Percentiles rank a stretch among this genome's conserved stretches.
These are phyloP conservation scores for Sclerotinia subarctica DNA, from an alignment of 2,329 filamentous ascomycete species.

Conservation along the genomic window DNA sequence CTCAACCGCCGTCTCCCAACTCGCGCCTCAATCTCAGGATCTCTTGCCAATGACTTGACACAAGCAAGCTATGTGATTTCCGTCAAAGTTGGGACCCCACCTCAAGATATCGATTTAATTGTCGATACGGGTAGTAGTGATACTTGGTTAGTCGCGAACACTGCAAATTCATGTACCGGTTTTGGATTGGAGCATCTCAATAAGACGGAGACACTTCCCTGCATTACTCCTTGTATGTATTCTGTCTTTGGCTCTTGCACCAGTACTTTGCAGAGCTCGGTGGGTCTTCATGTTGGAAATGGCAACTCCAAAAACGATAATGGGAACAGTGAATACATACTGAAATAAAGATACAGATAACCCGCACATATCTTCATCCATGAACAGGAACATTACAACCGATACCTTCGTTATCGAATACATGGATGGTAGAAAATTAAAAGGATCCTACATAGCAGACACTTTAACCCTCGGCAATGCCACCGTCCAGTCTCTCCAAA, in stretches of 20 bases:
- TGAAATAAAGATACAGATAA: neutral
- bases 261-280: neutral
- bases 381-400: neutral
- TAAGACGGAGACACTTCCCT: slow-evolving; percentile 21
- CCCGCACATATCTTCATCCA: neutral
- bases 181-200: slow-evolving; percentile 29
- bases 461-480: slow-evolving; percentile 44
- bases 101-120: slow-evolving; percentile 51
- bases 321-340: neutral
- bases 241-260: slow-evolving; percentile 33
- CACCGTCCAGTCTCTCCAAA: slow-evolving; percentile 49
- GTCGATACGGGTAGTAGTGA: slow-evolving; percentile 63
- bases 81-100: slow-evolving; percentile 55
- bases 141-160: slow-evolving; percentile 51
- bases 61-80: slow-evolving; percentile 48
- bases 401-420: slow-evolving; percentile 54
- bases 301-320: no score
- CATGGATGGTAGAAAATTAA: slow-evolving; percentile 51
- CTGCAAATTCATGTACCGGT: slow-evolving; percentile 30
- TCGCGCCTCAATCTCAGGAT: slow-evolving; percentile 25
- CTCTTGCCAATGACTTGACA: slow-evolving; percentile 49
- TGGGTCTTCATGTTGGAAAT: neutral
- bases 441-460: slow-evolving; percentile 49
- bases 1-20: slow-evolving; percentile 3
- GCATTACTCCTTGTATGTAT: slow-evolving; percentile 45